Conservation (phyloP, 2,329 filamentous ascomycete species). For the Exophiala phaeomuriformis region DNA sequence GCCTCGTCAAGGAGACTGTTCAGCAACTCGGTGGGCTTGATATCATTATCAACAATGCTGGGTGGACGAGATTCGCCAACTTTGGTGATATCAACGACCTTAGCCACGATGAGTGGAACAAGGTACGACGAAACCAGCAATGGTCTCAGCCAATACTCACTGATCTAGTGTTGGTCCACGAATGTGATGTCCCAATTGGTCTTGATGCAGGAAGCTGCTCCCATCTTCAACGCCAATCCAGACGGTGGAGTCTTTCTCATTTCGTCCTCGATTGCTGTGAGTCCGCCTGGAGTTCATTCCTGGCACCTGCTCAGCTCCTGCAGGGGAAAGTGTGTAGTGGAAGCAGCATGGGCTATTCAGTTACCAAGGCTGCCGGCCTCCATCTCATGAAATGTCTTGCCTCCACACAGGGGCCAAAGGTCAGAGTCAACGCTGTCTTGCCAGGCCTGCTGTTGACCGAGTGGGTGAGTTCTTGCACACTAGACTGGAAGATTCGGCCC, state of each 20-base stretch:
- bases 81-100: slow-evolving; percentile 54
- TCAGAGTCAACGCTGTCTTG: slow-evolving; percentile 57
- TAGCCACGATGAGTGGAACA: slow-evolving; percentile 57
- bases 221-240: slow-evolving; percentile 54
- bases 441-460: slow-evolving; percentile 62
- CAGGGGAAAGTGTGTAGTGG: slow-evolving; percentile 54
- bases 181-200: slow-evolving; percentile 53
- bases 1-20: slow-evolving; percentile 54
- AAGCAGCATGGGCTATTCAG: slow-evolving; percentile 61
- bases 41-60: slow-evolving; percentile 68
- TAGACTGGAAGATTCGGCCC: not conserved
- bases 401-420: slow-evolving; percentile 54
- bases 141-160: slow-evolving; percentile 5
- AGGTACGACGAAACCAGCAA: slow-evolving; percentile 35
- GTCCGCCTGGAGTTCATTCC: slow-evolving; percentile 18
- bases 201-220: slow-evolving; percentile 51
- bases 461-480: slow-evolving; percentile 39
- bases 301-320: not conserved
- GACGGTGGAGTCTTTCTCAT: slow-evolving; percentile 59
- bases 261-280: slow-evolving; percentile 55
- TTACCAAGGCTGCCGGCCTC: slow-evolving; percentile 70
- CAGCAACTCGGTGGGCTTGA: slow-evolving; percentile 63
- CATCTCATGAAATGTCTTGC: slow-evolving; percentile 62
- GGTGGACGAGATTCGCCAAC: slow-evolving; percentile 54
- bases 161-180: slow-evolving; percentile 49